phyloP scores from a whole-genome alignment of 331 rosid genomes.

The Erythrophleum ivorense region DNA sequence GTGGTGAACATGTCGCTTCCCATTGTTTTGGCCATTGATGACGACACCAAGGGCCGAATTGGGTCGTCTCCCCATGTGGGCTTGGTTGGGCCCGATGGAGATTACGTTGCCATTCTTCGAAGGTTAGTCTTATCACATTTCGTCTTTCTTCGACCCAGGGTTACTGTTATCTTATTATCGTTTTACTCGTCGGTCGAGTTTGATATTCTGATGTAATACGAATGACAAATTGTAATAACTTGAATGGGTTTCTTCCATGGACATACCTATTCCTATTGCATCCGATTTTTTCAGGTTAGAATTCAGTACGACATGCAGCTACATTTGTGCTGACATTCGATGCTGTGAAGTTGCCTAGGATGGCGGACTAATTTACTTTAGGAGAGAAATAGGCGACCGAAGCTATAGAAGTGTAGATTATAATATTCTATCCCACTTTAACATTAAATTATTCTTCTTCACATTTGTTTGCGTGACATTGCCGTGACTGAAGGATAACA shows the following conservation, averaged over 20 bases:
- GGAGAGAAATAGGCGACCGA: not conserved
- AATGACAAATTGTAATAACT: not conserved
- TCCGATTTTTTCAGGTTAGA: not conserved
- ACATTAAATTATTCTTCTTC: not conserved
- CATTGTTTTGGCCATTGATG: slow-evolving; percentile 84
- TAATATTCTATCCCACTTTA: not conserved
- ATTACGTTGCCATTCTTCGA: slow-evolving; percentile 71
- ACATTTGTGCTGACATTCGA: not conserved
- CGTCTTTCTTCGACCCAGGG: slow-evolving; percentile 13
- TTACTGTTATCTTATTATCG: not conserved
- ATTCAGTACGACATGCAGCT: slow-evolving; percentile 4
- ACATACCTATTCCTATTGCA: slow-evolving; percentile 7
- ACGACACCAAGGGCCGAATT: slow-evolving; percentile 63
- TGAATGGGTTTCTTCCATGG: slow-evolving; percentile 7
- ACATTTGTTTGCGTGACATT: not conserved
- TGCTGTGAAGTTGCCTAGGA: not conserved
- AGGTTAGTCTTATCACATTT: slow-evolving; percentile 54
- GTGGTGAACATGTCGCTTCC: slow-evolving; percentile 94
- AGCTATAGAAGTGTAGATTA: not conserved
- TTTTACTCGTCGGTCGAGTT: not conserved
- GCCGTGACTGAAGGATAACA: not conserved
- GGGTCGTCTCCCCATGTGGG: slow-evolving; percentile 64
- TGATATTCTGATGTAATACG: not conserved
- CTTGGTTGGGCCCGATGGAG: slow-evolving; percentile 76
- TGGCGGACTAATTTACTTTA: not conserved